Base-by-base conservation (phyloP, 345 rosid genomes). In the Hibiscus mutabilis region DNA sequence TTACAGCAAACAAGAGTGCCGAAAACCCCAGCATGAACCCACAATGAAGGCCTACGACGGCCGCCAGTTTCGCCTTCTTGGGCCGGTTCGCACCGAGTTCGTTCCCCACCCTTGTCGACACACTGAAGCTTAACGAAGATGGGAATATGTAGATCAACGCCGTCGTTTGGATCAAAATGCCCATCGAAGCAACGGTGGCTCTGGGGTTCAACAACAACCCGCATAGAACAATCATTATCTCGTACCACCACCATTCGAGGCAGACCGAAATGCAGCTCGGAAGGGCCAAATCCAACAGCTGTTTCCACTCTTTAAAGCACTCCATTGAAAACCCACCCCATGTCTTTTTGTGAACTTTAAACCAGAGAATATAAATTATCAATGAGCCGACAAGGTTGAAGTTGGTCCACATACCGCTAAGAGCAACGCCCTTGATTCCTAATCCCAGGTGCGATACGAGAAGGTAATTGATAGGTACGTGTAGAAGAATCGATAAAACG, bases 191-290 rank as follows among this genome's bases (percentile, higher is more conserved):
- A 24, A 90, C 86, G 0, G 88, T 85, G n/a, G 91, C 85, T 73
- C 49, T 81, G 11, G 96, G 96, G 60, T 84, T 82, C 25, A 80
- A 1, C n/a, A 90, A 22, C 33, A 88, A 66, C 6, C 96, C 96
- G 53, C 93, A 88, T 0, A 90, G 85, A 58, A 90, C 46, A 64
- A 86, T 90, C 93, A 90, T 90, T 76, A 87, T 88, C 74, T 89
- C 96, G 56, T 89, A 89, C 92, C 96, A 89, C 96, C 96, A 90
- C 96, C 96, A 90, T 71, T 90, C 93, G 18, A 90, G 93, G 74
- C 96, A 90, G 18, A 90, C 91, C 0, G 96, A 90, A 57, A 88
- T 58, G 83, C 96, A 88, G 78, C 91, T 88, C 2, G 96, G 96
- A 40, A 90, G 75, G 12, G 96, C 87, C 66, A 87, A 76, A 60